Conservation (phyloP, 2,329 filamentous ascomycete genomes). For the Beauveria varroae region DNA sequence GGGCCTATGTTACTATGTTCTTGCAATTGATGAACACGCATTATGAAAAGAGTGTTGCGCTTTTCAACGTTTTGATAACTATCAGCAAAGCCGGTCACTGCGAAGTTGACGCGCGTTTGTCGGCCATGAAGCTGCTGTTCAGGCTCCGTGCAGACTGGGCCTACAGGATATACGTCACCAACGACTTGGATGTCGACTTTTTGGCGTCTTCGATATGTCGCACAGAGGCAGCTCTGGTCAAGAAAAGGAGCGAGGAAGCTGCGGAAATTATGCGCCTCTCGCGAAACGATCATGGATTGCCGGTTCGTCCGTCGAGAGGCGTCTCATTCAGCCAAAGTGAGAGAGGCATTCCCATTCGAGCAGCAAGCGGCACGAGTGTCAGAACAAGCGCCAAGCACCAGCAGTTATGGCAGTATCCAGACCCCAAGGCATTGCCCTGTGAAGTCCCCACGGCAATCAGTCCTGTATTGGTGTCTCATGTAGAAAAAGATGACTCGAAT, state of each 20-base stretch:
- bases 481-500: constrained; percentile 17
- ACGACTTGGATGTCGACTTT: constrained; percentile 62
- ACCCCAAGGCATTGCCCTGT: constrained; percentile 47
- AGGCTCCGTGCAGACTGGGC: constrained; percentile 76
- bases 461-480: constrained; percentile 40
- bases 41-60: constrained; percentile 52
- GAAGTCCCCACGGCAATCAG: constrained; percentile 38
- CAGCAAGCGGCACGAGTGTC: constrained; percentile 32
- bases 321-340: constrained; percentile 46
- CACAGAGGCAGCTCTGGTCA: constrained; percentile 44
- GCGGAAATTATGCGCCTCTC: constrained; percentile 35
- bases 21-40: constrained; percentile 62
- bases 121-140: constrained; percentile 71
- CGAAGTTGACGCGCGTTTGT: constrained; percentile 63
- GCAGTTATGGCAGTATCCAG: constrained; percentile 52
- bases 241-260: constrained; percentile 45
- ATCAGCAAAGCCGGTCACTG: constrained; percentile 53
- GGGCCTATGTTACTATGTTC: constrained; percentile 69
- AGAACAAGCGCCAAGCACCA: constrained; percentile 33
- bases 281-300: constrained; percentile 35
- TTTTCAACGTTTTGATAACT: constrained; percentile 56
- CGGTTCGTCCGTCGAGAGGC: constrained; percentile 37
- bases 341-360: constrained; percentile 32
- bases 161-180: constrained; percentile 64
- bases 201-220: constrained; percentile 67